These are phyloP conservation scores for Hypoxylon sp. DNA, from an alignment of 2,329 filamentous ascomycete genomes.

Conservation along the genomic window DNA sequence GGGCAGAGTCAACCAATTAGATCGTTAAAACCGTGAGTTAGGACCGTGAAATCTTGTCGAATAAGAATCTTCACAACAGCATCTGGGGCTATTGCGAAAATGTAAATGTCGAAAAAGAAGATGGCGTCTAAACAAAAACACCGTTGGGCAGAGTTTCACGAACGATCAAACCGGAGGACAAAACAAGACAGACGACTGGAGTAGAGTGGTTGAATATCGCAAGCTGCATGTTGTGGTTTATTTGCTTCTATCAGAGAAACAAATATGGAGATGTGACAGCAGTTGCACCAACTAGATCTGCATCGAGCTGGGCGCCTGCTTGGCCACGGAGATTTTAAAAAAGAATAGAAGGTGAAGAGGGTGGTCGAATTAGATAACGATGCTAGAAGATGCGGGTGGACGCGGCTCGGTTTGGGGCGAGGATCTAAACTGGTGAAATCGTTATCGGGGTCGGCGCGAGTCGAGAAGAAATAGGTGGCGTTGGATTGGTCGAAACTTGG, in stretches of 20 bases:
- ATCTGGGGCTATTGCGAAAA: constrained; percentile 49
- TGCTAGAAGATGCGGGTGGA: constrained; percentile 12
- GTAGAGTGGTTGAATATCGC: constrained; percentile 56
- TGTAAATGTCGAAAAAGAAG: constrained; percentile 51
- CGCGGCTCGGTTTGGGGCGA: constrained; percentile 10
- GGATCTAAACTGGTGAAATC: constrained; percentile 11
- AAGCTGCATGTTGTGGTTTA: constrained; percentile 65
- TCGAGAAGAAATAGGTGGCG: constrained; percentile 10
- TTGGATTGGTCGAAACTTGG: constrained; percentile 27
- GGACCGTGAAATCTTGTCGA: constrained; percentile 53
- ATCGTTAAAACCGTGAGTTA: constrained; percentile 51
- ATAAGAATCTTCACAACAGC: constrained; percentile 54
- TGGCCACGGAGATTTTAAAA: constrained; percentile 36
- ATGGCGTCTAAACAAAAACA: constrained; percentile 54
- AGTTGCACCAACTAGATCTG: constrained; percentile 46
- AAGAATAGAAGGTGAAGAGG: constrained; percentile 15
- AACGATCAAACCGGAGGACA: constrained; percentile 67
- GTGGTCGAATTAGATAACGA: too few species aligned
- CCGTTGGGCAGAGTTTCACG: constrained; percentile 59
- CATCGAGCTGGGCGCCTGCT: constrained; percentile 45
- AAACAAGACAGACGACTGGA: constrained; percentile 71
- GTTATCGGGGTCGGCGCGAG: constrained; percentile 28
- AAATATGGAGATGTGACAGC: constrained; percentile 45
- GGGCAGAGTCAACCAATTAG: constrained; percentile 60
- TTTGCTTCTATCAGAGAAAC: constrained; percentile 45